Evolutionary conservation across 768 basidiomycete species (phyloP).

Genomic region (Pleurotus sapidus): DNA sequence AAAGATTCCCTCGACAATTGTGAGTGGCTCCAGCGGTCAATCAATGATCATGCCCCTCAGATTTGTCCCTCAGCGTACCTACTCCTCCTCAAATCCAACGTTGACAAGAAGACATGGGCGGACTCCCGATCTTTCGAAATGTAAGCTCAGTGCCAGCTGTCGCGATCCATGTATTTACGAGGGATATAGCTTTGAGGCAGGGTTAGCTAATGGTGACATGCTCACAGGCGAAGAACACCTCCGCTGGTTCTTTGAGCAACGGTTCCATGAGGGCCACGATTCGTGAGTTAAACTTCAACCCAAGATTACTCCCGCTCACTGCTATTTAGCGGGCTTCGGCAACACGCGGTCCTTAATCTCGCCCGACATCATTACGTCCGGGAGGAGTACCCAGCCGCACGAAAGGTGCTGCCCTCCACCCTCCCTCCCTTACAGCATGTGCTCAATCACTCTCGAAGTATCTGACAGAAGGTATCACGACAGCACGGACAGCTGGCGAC

Average conservation of each 20-base stretch:
- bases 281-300: constrained; percentile 49
- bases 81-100: constrained; percentile 58
- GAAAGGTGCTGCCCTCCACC: constrained; percentile 43
- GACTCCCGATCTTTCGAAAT: constrained; percentile 55
- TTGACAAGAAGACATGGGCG: constrained; percentile 67
- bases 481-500: constrained; percentile 73
- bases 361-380: constrained; percentile 76
- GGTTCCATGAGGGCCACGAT: constrained; percentile 76
- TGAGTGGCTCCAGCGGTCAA: constrained; percentile 17
- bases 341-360: constrained; percentile 75
- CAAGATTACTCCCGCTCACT: neutral
- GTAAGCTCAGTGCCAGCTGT: constrained; percentile 34
- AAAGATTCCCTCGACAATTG: constrained; percentile 54
- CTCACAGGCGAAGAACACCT: constrained; percentile 67
- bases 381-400: constrained; percentile 64
- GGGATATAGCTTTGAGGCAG: constrained; percentile 60
- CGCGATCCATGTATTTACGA: neutral
- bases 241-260: constrained; percentile 81
- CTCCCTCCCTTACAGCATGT: neutral
- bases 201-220: constrained; percentile 64
- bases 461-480: constrained; percentile 72
- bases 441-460: constrained; percentile 39
- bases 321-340: constrained; percentile 62
- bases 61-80: constrained; percentile 32
- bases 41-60: neutral